These are phyloP conservation scores for Stephania cephalantha DNA, from an alignment of 164 flowering plant species.

Conservation along the genomic window DNA sequence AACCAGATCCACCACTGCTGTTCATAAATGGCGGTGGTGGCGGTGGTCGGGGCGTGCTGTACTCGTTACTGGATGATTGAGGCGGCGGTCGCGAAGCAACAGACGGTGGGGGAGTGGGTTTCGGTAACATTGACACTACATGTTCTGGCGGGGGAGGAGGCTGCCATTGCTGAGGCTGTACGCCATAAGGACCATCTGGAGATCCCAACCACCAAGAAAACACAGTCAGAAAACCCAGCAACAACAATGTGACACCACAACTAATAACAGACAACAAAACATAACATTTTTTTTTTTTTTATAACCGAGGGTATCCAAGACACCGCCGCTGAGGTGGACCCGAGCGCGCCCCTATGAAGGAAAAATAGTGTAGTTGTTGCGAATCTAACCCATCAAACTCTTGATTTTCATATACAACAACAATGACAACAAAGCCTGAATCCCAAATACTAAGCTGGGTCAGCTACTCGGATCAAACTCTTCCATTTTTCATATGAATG, in stretches of 20 bases:
- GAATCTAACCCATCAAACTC: too few species aligned
- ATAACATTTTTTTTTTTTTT: not conserved
- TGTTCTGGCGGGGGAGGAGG: slow-evolving; percentile 47
- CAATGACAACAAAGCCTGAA: too few species aligned
- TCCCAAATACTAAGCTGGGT: too few species aligned
- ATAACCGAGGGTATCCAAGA: too few species aligned
- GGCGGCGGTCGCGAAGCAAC: slow-evolving; percentile 37
- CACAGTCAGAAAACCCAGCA: not conserved
- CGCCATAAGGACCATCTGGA: slow-evolving; percentile 43
- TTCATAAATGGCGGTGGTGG: slow-evolving; percentile 42
- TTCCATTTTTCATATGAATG: too few species aligned
- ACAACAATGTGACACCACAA: not conserved
- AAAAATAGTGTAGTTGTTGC: too few species aligned
- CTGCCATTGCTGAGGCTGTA: slow-evolving; percentile 50
- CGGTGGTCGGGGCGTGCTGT: slow-evolving; percentile 23
- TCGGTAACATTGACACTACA: slow-evolving; percentile 31
- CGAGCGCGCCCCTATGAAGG: too few species aligned
- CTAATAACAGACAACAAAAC: not conserved
- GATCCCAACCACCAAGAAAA: not conserved
- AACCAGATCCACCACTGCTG: slow-evolving; percentile 71
- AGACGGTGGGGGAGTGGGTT: slow-evolving; percentile 50
- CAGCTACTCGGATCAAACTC: too few species aligned
- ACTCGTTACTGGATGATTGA: slow-evolving; percentile 17
- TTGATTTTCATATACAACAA: too few species aligned
- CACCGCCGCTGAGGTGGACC: too few species aligned